These are phyloP conservation scores for Chamaenerion angustifolium DNA, from an alignment of 345 rosid genomes.

Conservation along the genomic window DNA sequence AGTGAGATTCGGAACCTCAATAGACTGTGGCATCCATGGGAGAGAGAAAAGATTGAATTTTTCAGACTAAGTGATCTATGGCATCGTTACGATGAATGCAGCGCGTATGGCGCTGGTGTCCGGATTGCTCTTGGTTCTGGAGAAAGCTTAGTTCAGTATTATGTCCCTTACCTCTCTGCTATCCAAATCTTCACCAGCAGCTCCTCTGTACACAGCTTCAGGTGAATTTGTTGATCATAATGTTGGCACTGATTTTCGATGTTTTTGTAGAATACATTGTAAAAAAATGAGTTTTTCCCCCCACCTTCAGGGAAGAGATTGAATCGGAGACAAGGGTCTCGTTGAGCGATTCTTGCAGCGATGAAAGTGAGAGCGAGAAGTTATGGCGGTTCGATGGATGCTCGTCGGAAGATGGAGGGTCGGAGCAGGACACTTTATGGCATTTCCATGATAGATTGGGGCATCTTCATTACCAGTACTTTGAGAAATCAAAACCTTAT, in stretches of 20 bases:
- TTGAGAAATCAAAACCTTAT: constrained; percentile 44
- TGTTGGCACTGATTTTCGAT: too few species aligned
- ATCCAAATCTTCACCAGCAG: constrained; percentile 39
- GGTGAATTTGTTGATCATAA: too few species aligned
- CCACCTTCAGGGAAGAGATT: background rate
- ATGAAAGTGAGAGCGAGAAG: constrained; percentile 44
- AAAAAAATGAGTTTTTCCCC: too few species aligned
- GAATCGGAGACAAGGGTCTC: constrained; percentile 22
- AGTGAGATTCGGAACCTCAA: constrained; percentile 73
- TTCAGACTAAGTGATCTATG: constrained; percentile 54
- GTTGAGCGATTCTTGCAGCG: constrained; percentile 41
- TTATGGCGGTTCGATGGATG: constrained; percentile 44
- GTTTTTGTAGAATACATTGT: too few species aligned
- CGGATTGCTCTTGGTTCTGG: constrained; percentile 18
- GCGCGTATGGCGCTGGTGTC: constrained; percentile 58
- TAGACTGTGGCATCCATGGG: constrained; percentile 36
- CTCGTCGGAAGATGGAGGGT: constrained; percentile 38
- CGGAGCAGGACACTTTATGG: constrained; percentile 27
- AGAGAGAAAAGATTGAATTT: constrained; percentile 31
- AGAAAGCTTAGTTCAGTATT: constrained; percentile 38
- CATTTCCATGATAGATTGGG: constrained; percentile 31
- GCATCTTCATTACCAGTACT: constrained; percentile 33
- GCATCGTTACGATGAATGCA: constrained; percentile 54
- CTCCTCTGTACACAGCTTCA: constrained; percentile 11
- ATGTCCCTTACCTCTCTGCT: constrained; percentile 61